phyloP scores from a whole-genome alignment of 1,284 basidiomycete genomes.

The Ganoderma sinense region DNA sequence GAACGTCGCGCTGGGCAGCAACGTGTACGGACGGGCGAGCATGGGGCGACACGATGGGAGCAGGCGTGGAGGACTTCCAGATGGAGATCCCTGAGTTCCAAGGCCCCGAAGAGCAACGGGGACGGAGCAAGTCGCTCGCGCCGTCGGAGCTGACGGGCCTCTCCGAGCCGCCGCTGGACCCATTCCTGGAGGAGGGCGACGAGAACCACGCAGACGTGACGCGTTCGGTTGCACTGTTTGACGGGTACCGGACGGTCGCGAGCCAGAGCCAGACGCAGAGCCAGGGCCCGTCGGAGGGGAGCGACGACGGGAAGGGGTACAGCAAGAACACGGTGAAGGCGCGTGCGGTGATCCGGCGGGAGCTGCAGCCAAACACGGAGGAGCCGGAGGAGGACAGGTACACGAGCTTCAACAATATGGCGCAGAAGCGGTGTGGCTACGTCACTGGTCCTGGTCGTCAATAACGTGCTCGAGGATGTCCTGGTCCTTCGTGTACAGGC shows the following conservation, averaged over 20 bases:
- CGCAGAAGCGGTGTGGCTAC: conserved; percentile 66
- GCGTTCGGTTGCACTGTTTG: conserved; percentile 87
- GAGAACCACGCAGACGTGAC: conserved; percentile 72
- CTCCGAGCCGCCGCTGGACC: conserved; percentile 70
- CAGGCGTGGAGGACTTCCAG: conserved; percentile 68
- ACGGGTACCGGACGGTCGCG: conserved; percentile 59
- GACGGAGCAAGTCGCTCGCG: conserved; percentile 49
- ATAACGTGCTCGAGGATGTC: not conserved
- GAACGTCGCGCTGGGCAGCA: conserved; percentile 61
- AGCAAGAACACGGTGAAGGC: conserved; percentile 94
- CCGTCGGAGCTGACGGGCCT: conserved; percentile 67
- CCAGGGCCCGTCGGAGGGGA: conserved; percentile 34
- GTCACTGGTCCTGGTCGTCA: conserved; percentile 12
- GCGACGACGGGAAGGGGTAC: conserved; percentile 75
- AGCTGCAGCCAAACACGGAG: conserved; percentile 65
- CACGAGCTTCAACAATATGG: conserved; percentile 78
- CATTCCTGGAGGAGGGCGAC: conserved; percentile 59
- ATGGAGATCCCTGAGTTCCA: conserved; percentile 56
- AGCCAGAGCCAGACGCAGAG: conserved; percentile 40
- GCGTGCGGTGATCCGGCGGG: conserved; percentile 80
- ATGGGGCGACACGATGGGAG: conserved; percentile 57
- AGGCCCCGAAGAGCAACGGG: conserved; percentile 45
- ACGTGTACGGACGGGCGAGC: conserved; percentile 48
- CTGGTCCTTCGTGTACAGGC: conserved; percentile 59
- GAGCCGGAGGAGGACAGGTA: conserved; percentile 60